These are phyloP conservation scores for Vaccinium corymbosum DNA, from an alignment of 148 eudicot species.

Conservation along the genomic window DNA sequence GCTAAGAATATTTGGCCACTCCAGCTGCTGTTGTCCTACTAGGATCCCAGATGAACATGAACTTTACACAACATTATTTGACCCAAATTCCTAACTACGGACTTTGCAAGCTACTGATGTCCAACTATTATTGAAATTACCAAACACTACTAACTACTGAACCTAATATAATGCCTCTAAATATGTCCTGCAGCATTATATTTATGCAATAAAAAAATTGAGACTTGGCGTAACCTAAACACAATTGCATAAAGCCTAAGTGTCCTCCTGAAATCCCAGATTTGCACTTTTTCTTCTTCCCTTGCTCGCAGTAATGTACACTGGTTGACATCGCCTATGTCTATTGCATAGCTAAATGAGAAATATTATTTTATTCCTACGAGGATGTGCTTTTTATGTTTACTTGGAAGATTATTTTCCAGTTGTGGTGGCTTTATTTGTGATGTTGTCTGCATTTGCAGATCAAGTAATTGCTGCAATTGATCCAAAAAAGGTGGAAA, in stretches of 20 bases:
- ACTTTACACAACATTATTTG: not conserved
- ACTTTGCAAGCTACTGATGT: not conserved
- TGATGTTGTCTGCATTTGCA: conserved; percentile 31
- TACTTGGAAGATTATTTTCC: not conserved
- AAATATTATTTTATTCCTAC: not conserved
- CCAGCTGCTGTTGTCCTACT: not conserved
- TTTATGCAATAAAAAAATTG: not conserved
- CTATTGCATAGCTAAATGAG: not conserved
- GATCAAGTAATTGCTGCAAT: conserved; percentile 86
- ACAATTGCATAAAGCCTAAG: not conserved
- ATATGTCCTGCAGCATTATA: not conserved
- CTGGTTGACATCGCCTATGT: not conserved
- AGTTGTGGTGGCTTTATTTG: conserved; percentile 7
- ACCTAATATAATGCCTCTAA: conserved; percentile 3
- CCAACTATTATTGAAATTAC: not conserved
- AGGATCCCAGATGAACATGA: not conserved
- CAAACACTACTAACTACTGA: not conserved
- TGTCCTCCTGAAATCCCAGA: not conserved
- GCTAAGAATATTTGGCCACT: not conserved
- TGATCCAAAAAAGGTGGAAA: conserved; percentile 81
- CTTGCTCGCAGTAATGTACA: not conserved
- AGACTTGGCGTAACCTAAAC: not conserved
- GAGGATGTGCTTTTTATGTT: not conserved
- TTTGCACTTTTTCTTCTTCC: not conserved
- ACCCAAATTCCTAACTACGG: not conserved